Evolutionary conservation across 2,329 filamentous ascomycete genomes (phyloP), one percentile per base, ranked within the genome.

Genomic region (Fusarium falciforme): DNA sequence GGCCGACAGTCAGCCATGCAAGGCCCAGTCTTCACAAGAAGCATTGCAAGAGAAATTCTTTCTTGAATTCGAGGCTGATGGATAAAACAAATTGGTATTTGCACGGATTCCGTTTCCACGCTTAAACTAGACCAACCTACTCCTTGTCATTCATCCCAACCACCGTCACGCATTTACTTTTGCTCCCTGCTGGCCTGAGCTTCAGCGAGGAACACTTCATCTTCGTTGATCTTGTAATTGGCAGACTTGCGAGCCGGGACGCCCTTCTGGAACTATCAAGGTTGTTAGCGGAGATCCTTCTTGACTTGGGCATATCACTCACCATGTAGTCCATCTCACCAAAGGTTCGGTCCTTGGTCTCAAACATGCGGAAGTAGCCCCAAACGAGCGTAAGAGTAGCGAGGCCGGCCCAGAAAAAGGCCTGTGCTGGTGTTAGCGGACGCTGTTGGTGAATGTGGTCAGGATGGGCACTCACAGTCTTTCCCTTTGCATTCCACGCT

Each of bases 281-380:
- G 9, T 65, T 16, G 59, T 79, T 49, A 79, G 71, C 58, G 49
- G 25, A 7, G 6, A 17, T 38, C 44, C 47, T 31, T 42, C 12
- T 10, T 61, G 11, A 20, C 20, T 12, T 27, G 20, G 33, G 29
- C n/a, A 17, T 1, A 12, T 14, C 10, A 29, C 77, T 67, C 70
- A 82, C 80, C 83, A 85, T 83, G 68, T 83, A 78, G 62, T 86
- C 85, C 79, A 86, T 77, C 74, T 86, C 85, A 60, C 83, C 84
- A 72, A 84, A 86, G 4, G 85, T 86, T 38, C 84, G 82, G 61
- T 80, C 83, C 79, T 85, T 85, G 58, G 84, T 85, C 79, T 86
- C 85, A 27, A 84, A 83, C 64, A 86, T 73, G 22, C 84, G 81
- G 77, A 85, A 85, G 70, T 80, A 86, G 9, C 82, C 83, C 83